Conservation (phyloP, 495 filamentous ascomycete species). For the Bathelium albidoporum region DNA sequence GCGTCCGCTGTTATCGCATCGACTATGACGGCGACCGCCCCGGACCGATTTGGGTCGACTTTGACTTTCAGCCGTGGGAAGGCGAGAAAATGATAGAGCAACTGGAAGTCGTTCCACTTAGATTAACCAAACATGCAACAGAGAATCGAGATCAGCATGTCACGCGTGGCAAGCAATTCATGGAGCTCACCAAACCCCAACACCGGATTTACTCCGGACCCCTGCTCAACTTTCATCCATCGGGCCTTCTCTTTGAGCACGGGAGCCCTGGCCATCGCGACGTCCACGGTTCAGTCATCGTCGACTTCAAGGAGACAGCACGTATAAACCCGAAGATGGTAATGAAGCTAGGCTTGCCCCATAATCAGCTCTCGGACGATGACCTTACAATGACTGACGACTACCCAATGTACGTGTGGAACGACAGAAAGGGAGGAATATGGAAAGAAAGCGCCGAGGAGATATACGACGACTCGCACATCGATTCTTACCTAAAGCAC, state of each 20-base stretch:
- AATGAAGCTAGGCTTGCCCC: not conserved
- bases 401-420: not conserved
- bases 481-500: not conserved
- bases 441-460: not conserved
- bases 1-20: not conserved
- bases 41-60: not conserved
- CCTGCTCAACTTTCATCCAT: not conserved
- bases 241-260: not conserved
- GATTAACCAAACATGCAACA: not conserved
- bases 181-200: not conserved
- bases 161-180: not conserved
- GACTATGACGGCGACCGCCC: not conserved
- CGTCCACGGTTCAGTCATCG: not conserved
- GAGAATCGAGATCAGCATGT: not conserved
- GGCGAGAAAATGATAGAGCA: not conserved
- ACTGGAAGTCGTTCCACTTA: not conserved
- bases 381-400: not conserved
- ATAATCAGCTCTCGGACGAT: not conserved
- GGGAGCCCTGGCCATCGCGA: not conserved
- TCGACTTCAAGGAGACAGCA: not conserved
- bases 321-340: not conserved
- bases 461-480: not conserved
- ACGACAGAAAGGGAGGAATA: not conserved
- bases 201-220: not conserved
- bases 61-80: not conserved